Evolutionary conservation across 805 yeast species (phyloP).

Genomic region (Helenozyma rhizophorensis): DNA sequence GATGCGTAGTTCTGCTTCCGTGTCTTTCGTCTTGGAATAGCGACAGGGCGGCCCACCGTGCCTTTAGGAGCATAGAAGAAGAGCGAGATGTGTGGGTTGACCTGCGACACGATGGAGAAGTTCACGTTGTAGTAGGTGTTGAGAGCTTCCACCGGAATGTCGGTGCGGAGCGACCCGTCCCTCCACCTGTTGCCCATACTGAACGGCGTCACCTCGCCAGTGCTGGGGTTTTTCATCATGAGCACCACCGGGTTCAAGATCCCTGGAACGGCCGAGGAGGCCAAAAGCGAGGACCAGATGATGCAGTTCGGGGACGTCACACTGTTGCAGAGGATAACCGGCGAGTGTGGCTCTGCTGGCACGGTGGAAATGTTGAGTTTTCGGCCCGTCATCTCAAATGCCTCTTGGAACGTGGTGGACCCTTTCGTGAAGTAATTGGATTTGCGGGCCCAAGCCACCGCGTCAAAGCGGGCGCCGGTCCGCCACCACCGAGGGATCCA

Average conservation of each 20-base stretch:
- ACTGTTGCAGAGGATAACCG: slow-evolving; percentile 72
- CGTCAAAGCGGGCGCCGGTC: slow-evolving; percentile 77
- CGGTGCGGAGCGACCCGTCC: slow-evolving; percentile 77
- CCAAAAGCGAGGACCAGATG: slow-evolving; percentile 74
- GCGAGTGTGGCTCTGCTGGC: slow-evolving; percentile 79
- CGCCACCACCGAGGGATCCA: slow-evolving; percentile 64
- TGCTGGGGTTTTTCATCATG: slow-evolving; percentile 55
- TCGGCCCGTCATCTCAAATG: slow-evolving; percentile 64
- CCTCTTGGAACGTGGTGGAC: slow-evolving; percentile 67
- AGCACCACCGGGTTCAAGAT: slow-evolving; percentile 74
- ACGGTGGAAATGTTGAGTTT: slow-evolving; percentile 71
- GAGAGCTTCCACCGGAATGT: slow-evolving; percentile 68
- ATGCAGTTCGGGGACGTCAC: slow-evolving; percentile 76
- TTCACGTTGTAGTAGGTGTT: slow-evolving; percentile 74
- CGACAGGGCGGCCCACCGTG: slow-evolving; percentile 74
- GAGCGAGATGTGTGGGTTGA: slow-evolving; percentile 74
- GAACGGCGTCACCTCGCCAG: slow-evolving; percentile 51
- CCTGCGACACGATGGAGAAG: slow-evolving; percentile 75
- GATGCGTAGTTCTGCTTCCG: slow-evolving; percentile 29
- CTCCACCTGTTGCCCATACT: slow-evolving; percentile 73
- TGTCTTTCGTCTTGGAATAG: slow-evolving; percentile 44
- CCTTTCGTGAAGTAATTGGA: slow-evolving; percentile 69
- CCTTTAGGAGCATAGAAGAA: slow-evolving; percentile 79
- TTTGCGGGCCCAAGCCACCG: slow-evolving; percentile 69
- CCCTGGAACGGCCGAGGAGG: slow-evolving; percentile 82